Evolutionary conservation across 225 moss, liverwort and hornwort genomes (phyloP).

Genomic region (Ulota crispa): DNA sequence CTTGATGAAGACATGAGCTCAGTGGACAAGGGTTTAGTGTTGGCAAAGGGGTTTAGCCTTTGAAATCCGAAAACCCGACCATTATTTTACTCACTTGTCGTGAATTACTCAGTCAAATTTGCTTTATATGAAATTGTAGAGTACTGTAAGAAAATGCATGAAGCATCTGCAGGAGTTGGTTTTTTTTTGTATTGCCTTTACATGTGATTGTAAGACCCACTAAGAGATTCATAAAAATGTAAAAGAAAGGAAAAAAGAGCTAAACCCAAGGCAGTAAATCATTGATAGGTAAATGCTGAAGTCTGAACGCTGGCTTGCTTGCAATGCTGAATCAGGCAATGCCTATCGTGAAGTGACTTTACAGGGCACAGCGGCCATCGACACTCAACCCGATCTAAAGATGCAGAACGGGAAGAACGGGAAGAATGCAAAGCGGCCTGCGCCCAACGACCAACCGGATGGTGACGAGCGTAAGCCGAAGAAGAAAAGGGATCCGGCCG

Average conservation of each 20-base stretch:
- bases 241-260: no score
- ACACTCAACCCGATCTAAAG: background rate
- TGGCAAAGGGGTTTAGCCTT: background rate
- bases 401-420: conserved; percentile 40
- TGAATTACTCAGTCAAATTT: background rate
- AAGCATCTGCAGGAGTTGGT: no score
- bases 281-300: background rate
- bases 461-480: conserved; percentile 54
- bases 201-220: background rate
- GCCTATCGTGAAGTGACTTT: conserved; percentile 19
- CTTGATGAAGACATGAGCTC: background rate
- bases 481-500: conserved; percentile 67
- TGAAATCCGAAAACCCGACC: background rate
- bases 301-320: background rate
- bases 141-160: background rate
- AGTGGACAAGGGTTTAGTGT: background rate
- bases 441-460: conserved; percentile 37
- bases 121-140: background rate
- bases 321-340: background rate
- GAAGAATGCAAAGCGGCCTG: conserved; percentile 42
- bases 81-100: background rate
- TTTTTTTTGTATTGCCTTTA: background rate
- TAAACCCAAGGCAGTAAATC: no score
- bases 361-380: conserved; percentile 6
- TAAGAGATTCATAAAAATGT: no score